Evolutionary conservation across 768 basidiomycete genomes (phyloP), one percentile per base, ranked within the genome.

Genomic region (Pluteus cervinus): DNA sequence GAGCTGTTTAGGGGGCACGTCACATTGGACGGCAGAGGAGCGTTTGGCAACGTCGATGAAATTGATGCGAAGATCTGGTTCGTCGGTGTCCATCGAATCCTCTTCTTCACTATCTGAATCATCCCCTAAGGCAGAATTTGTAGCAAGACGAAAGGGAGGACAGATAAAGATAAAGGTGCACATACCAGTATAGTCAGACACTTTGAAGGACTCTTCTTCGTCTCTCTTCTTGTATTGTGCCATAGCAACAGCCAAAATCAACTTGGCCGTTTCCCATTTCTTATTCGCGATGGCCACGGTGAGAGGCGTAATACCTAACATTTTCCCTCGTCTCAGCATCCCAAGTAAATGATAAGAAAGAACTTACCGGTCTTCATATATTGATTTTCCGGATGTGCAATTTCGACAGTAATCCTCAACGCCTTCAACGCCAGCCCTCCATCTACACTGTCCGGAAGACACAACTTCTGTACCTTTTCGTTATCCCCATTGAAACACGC

Each of bases 221-320:
- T 41, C 40, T 14, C 36, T 29, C n/a, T 11, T 26, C 29, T 68
- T 58, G 42, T 75, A 74, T 49, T 82, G 79, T 8, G 76, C 70
- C 2, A 56, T 55, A 4, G 75, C 67, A 42, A 79, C 76, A 1
- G 73, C 70, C 16, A 80, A 48, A n/a, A 82, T 63, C 5, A 79
- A 55, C n/a, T 66, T 69, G 1, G 75, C 78, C 0, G 76, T 75
- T 4, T 66, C 59, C 77, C 78, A 82, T 14, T 62, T 67, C 6
- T 73, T 63, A 10, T 63, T 66, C 18, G 53, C 51, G 9, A 77
- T 42, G 0, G 77, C 77, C 14, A 73, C 68, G 37, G 57, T 67
- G 8, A 78, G 57, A 0, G 77, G 73, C 1, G 71, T 73, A 28
- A 58, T 59, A 12, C 70, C 75, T 73, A 35, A 11, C 38, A n/a